A percentile compares a stretch with the other conserved stretches of the same genome.
phyloP scores from a whole-genome alignment of 768 basidiomycete species.

The Udeniomyces megalosporus region DNA sequence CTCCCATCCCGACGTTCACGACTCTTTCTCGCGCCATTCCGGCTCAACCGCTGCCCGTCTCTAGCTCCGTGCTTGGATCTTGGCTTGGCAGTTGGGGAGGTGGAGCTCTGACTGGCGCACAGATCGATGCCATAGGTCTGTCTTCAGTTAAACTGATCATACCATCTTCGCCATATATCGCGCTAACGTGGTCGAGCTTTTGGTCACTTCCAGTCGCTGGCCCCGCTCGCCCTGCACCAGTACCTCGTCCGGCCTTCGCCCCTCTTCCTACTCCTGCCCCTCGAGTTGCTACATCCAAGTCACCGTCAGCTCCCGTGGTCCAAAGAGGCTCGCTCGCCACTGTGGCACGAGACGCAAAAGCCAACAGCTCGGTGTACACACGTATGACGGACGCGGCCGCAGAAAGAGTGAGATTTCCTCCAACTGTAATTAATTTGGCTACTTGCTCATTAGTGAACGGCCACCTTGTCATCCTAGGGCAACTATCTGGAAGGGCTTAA shows the following conservation, averaged over 20 bases:
- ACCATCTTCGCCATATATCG: not conserved
- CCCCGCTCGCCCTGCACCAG: conserved; percentile 24
- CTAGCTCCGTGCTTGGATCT: conserved; percentile 20
- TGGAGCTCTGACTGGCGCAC: conserved; percentile 28
- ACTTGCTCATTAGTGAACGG: no score
- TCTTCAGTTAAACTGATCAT: no score
- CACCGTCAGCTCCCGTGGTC: not conserved
- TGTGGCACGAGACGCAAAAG: not conserved
- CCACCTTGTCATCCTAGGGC: no score
- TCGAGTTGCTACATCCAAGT: no score
- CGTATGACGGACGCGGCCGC: conserved; percentile 13
- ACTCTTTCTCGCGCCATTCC: conserved; percentile 23
- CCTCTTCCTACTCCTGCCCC: no score
- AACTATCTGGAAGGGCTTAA: conserved; percentile 8
- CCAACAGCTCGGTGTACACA: not conserved
- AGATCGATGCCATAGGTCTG: conserved; percentile 27
- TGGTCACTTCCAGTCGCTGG: conserved; percentile 25
- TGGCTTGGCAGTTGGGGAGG: conserved; percentile 31
- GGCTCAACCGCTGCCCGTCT: conserved; percentile 26
- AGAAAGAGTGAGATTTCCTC: not conserved
- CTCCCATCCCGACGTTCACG: conserved; percentile 19
- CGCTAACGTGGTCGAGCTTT: not conserved
- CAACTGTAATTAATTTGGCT: not conserved
- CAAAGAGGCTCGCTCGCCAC: not conserved
- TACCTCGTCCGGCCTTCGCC: not conserved